These are phyloP conservation scores for Thermothelomyces thermophilus DNA, from an alignment of 2,329 filamentous ascomycete species.

Conservation along the genomic window DNA sequence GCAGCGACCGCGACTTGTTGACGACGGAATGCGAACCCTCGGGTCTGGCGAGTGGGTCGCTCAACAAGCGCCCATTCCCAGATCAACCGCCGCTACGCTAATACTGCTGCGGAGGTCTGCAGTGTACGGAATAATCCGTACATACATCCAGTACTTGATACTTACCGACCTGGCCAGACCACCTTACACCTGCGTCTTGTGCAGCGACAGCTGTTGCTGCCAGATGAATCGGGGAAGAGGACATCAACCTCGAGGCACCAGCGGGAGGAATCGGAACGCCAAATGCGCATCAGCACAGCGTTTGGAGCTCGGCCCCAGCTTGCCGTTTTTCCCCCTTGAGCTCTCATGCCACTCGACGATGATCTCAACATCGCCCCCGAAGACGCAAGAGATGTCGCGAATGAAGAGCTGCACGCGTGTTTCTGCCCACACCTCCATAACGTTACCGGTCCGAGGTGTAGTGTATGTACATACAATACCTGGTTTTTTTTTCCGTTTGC, in stretches of 20 bases:
- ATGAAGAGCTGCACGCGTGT: constrained; percentile 14
- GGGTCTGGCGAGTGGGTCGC: constrained; percentile 11
- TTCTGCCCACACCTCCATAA: not conserved
- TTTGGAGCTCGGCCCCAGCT: not conserved
- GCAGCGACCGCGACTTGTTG: not conserved
- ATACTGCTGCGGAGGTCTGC: too few species aligned
- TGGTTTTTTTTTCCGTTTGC: too few species aligned
- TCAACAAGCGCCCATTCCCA: constrained; percentile 1
- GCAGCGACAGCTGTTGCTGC: too few species aligned
- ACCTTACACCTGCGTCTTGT: too few species aligned
- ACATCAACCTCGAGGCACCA: too few species aligned
- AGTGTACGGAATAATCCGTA: too few species aligned
- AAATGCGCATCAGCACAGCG: not conserved
- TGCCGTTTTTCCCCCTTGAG: not conserved
- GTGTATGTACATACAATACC: too few species aligned
- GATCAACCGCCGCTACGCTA: too few species aligned
- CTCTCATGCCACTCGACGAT: not conserved
- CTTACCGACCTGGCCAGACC: too few species aligned
- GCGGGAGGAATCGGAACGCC: constrained; percentile 1
- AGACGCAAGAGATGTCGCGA: constrained; percentile 22
- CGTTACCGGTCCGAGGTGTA: not conserved
- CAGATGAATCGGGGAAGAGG: too few species aligned
- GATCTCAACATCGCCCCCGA: constrained; percentile 17
- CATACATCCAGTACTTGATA: too few species aligned
- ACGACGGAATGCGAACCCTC: not conserved